Evolutionary conservation across 768 basidiomycete genomes (phyloP).

Genomic region (Cytidiella melzeri): DNA sequence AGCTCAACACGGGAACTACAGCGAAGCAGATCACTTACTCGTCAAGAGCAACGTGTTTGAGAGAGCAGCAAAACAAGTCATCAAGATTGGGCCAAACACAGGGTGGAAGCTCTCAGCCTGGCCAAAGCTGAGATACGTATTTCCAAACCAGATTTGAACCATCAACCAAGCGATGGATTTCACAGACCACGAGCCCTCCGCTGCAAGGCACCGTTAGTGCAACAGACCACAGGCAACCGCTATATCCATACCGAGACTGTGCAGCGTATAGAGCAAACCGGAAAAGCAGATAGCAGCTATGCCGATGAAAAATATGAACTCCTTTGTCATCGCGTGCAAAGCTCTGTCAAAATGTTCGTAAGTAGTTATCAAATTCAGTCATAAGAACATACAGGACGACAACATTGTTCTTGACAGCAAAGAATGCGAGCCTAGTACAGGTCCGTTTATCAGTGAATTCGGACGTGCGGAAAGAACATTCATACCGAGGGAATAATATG

Average conservation of each 20-base stretch:
- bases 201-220: too few species aligned
- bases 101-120: slow-evolving; percentile 40
- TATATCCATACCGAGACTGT: slow-evolving; percentile 41
- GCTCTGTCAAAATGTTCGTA: slow-evolving; percentile 40
- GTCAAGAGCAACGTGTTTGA: slow-evolving; percentile 77
- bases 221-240: slow-evolving; percentile 18
- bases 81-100: slow-evolving; percentile 70
- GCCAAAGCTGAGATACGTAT: slow-evolving; percentile 50
- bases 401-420: slow-evolving; percentile 72
- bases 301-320: slow-evolving; percentile 74
- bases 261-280: slow-evolving; percentile 56
- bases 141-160: slow-evolving; percentile 86
- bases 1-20: slow-evolving; percentile 25
- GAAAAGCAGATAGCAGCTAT: slow-evolving; percentile 80
- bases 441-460: neutral
- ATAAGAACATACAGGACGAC: slow-evolving; percentile 56
- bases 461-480: neutral
- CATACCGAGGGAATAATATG: slow-evolving; percentile 75
- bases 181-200: slow-evolving; percentile 30
- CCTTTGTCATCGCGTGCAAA: slow-evolving; percentile 73
- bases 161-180: slow-evolving; percentile 74
- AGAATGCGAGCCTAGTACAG: slow-evolving; percentile 61
- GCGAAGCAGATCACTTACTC: slow-evolving; percentile 42
- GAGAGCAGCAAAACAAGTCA: slow-evolving; percentile 74
- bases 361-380: neutral